A percentile compares a stretch with the other conserved stretches of the same genome.
phyloP scores from a whole-genome alignment of 1,284 basidiomycete species.

The Ganoderma leucocontextum region DNA sequence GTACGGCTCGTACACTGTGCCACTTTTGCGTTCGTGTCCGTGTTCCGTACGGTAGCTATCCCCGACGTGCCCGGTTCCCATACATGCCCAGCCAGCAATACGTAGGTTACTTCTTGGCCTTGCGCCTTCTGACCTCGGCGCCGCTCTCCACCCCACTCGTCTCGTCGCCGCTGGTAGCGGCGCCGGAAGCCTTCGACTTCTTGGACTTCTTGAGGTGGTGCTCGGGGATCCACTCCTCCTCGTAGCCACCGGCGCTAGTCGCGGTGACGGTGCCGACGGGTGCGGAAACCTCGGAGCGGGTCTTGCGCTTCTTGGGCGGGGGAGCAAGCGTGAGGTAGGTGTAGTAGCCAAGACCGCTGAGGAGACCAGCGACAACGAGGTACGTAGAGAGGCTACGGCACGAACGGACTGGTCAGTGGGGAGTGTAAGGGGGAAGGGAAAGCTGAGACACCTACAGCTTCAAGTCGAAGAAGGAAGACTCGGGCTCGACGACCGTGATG shows the following conservation, averaged over 20 bases:
- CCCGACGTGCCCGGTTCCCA: neutral
- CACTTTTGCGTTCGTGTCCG: slow-evolving; percentile 30
- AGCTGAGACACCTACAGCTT: slow-evolving; percentile 67
- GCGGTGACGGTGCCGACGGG: slow-evolving; percentile 71
- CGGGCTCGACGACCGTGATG: slow-evolving; percentile 85
- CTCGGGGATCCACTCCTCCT: slow-evolving; percentile 93
- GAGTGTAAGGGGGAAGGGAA: too few relatives aligned
- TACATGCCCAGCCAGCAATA: neutral
- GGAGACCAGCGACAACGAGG: slow-evolving; percentile 69
- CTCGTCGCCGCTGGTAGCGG: slow-evolving; percentile 71
- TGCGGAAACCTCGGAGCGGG: slow-evolving; percentile 52
- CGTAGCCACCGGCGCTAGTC: slow-evolving; percentile 77
- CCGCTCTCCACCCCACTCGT: slow-evolving; percentile 69
- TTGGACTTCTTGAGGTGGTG: slow-evolving; percentile 82
- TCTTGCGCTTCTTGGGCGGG: slow-evolving; percentile 59
- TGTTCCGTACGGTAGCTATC: slow-evolving; percentile 1
- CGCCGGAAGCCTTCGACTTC: slow-evolving; percentile 54
- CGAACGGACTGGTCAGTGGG: neutral
- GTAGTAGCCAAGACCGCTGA: slow-evolving; percentile 74
- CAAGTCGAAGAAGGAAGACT: slow-evolving; percentile 81
- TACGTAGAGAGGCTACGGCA: slow-evolving; percentile 77
- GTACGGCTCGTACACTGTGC: slow-evolving; percentile 15
- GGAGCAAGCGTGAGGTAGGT: slow-evolving; percentile 76
- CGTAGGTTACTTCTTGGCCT: slow-evolving; percentile 61
- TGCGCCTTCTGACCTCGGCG: slow-evolving; percentile 64